Conservation (phyloP, 129 eudicot species). For the Cynara cardunculus region DNA sequence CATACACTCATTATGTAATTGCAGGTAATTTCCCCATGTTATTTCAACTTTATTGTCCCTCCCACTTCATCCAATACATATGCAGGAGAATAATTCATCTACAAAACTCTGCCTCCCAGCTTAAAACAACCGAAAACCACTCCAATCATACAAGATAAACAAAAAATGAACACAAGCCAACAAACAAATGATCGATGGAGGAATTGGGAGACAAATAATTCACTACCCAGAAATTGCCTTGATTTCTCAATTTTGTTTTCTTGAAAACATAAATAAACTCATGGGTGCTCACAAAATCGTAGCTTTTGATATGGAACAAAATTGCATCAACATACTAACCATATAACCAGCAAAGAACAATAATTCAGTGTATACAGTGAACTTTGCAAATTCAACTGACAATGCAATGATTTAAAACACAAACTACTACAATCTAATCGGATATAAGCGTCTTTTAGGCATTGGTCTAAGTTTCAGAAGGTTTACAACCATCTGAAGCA, state of each 20-base stretch:
- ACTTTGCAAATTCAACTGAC: neutral
- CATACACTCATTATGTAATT: neutral
- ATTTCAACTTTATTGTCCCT: neutral
- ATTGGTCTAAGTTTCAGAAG: neutral
- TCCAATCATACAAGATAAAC: neutral
- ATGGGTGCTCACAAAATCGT: neutral
- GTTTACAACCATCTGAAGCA: constrained; percentile 4
- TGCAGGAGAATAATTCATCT: neutral
- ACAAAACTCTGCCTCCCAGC: neutral
- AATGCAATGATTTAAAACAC: neutral
- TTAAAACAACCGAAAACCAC: neutral
- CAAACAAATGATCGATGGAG: neutral
- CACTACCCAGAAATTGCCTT: neutral
- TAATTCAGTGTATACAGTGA: neutral
- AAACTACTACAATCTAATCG: neutral
- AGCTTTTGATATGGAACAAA: neutral
- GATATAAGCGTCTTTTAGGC: neutral
- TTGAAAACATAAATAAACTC: neutral
- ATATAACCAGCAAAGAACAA: neutral
- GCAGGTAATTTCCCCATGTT: neutral
- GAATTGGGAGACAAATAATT: neutral
- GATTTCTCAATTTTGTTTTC: neutral
- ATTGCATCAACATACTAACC: neutral
- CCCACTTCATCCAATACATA: neutral
- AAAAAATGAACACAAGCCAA: neutral